Percentiles rank a stretch among this genome's conserved stretches.
Conservation (phyloP, 2,329 filamentous ascomycete species). For the Lachnellula subtilissima region DNA sequence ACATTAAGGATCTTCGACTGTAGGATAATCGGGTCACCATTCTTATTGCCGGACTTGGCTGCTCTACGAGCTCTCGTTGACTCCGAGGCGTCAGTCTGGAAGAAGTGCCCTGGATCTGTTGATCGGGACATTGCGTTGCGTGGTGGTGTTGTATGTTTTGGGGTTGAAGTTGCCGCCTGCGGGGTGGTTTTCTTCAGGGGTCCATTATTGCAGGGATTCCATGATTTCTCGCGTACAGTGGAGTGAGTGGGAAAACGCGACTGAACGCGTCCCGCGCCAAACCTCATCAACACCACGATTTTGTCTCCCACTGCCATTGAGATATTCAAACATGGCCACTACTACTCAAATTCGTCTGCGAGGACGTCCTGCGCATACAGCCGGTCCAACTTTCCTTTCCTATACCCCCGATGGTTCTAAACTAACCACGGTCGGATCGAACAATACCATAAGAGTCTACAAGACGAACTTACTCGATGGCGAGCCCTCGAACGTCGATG, state of each 20-base stretch:
- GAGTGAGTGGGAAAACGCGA: slow-evolving; percentile 10
- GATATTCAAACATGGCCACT: slow-evolving; percentile 26
- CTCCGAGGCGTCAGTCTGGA: slow-evolving; percentile 65
- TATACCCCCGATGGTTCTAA: slow-evolving; percentile 87
- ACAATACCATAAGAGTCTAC: slow-evolving; percentile 91
- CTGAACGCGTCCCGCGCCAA: slow-evolving; percentile 12
- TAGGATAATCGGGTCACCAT: slow-evolving; percentile 74
- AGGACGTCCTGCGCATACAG: slow-evolving; percentile 70
- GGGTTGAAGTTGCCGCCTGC: background rate
- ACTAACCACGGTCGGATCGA: slow-evolving; percentile 85
- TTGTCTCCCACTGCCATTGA: slow-evolving; percentile 11
- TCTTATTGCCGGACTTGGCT: slow-evolving; percentile 67
- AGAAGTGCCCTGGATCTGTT: slow-evolving; percentile 75
- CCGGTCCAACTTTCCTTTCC: slow-evolving; percentile 78
- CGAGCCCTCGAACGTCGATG: slow-evolving; percentile 88
- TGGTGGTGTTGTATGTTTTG: background rate
- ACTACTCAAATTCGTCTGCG: slow-evolving; percentile 44
- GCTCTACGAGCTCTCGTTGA: slow-evolving; percentile 52
- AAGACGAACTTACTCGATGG: slow-evolving; percentile 78
- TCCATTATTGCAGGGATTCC: slow-evolving; percentile 14
- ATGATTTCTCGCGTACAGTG: slow-evolving; percentile 19
- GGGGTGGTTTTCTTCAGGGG: background rate
- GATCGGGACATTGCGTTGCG: slow-evolving; percentile 55
- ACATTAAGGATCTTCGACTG: slow-evolving; percentile 83
- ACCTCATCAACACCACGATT: background rate